Evolutionary conservation across 2,329 filamentous ascomycete species (phyloP).

Genomic region (Pezicula neosporulosa): DNA sequence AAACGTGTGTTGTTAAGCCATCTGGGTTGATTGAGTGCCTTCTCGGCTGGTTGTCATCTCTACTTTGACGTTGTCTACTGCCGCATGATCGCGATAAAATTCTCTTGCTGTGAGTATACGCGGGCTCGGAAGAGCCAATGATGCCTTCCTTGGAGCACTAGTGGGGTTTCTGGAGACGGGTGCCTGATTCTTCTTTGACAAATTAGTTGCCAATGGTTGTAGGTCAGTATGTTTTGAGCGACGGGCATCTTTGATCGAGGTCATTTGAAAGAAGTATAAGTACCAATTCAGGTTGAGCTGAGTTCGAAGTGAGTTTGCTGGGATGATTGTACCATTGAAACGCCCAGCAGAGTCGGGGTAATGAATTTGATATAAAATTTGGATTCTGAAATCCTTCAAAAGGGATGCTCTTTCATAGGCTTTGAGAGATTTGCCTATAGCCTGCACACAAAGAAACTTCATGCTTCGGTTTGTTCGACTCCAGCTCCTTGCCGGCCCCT

Average conservation of each 20-base stretch:
- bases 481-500: too few species aligned
- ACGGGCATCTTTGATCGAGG: not conserved
- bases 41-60: conserved; percentile 8
- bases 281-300: too few species aligned
- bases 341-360: too few species aligned
- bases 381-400: too few species aligned
- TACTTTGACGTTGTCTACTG: conserved; percentile 7
- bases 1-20: not conserved
- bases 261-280: not conserved
- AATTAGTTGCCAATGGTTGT: not conserved
- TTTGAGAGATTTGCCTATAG: too few species aligned
- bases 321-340: too few species aligned
- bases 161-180: not conserved
- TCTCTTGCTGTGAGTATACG: conserved; percentile 22
- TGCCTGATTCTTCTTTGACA: not conserved
- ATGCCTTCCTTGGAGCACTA: not conserved
- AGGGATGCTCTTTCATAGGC: too few species aligned
- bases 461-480: too few species aligned
- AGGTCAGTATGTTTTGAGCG: not conserved
- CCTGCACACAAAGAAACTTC: too few species aligned
- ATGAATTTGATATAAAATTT: too few species aligned
- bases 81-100: conserved; percentile 16
- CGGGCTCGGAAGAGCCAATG: conserved; percentile 17
- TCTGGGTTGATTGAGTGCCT: conserved; percentile 7
- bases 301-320: too few species aligned